A percentile compares a stretch with the other conserved stretches of the same genome.
Conservation (phyloP, 2,329 filamentous ascomycete species). For the Microcyclosporella mali region DNA sequence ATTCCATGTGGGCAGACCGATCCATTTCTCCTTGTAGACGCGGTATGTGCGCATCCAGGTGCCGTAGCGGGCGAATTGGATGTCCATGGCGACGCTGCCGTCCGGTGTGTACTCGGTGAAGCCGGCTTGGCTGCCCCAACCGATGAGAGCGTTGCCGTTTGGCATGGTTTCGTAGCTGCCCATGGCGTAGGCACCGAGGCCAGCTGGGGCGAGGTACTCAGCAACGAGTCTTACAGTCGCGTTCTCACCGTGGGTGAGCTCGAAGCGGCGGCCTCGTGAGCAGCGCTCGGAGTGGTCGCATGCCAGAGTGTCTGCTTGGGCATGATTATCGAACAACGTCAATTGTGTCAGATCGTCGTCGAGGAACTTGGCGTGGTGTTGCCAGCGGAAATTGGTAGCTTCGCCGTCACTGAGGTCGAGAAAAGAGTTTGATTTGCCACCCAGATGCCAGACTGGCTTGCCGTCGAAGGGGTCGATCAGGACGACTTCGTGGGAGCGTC, state of each 20-base stretch:
- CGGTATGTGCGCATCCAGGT: not conserved
- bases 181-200: not conserved
- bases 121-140: not conserved
- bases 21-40: conserved; percentile 1
- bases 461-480: conserved; percentile 44
- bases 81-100: not conserved
- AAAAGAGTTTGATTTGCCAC: conserved; percentile 20
- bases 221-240: not conserved
- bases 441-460: conserved; percentile 41
- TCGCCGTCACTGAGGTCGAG: conserved; percentile 18
- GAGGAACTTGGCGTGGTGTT: conserved; percentile 18
- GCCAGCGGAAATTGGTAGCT: conserved; percentile 18
- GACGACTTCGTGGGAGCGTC: conserved; percentile 42
- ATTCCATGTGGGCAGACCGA: conserved; percentile 1
- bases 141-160: not conserved
- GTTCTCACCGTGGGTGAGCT: not conserved
- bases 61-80: not conserved
- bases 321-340: conserved; percentile 10
- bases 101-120: not conserved
- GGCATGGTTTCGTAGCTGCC: conserved; percentile 1
- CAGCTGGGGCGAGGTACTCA: not conserved
- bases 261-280: not conserved
- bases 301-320: not conserved
- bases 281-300: not conserved
- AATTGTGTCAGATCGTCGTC: conserved; percentile 7